These are phyloP conservation scores for Suillus luteus DNA, from an alignment of 768 basidiomycete genomes.

Conservation along the genomic window DNA sequence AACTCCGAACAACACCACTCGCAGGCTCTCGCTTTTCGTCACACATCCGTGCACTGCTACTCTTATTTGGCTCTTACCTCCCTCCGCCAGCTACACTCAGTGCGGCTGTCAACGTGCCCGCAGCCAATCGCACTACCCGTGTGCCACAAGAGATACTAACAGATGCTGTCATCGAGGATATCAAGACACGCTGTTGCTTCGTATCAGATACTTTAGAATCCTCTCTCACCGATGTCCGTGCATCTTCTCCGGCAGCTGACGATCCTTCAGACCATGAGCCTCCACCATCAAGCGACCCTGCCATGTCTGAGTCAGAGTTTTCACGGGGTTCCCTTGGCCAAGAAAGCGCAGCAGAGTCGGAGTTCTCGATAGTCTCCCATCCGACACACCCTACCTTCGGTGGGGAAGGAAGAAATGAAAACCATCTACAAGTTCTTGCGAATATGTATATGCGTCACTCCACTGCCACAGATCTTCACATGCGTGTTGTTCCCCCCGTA, in stretches of 20 bases:
- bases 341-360: conserved; percentile 55
- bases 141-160: conserved; percentile 82
- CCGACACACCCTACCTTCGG: conserved; percentile 36
- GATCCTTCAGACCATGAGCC: conserved; percentile 42
- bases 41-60: conserved; percentile 79
- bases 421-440: conserved; percentile 59
- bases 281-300: conserved; percentile 51
- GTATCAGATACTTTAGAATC: conserved; percentile 65
- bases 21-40: conserved; percentile 82
- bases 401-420: conserved; percentile 19
- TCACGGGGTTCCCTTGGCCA: conserved; percentile 51
- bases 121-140: conserved; percentile 59
- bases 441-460: conserved; percentile 76
- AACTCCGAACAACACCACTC: conserved; percentile 80
- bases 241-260: conserved; percentile 33
- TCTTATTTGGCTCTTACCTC: conserved; percentile 82
- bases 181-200: conserved; percentile 89
- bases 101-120: conserved; percentile 61
- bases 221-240: conserved; percentile 34
- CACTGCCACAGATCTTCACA: conserved; percentile 70
- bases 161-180: conserved; percentile 81
- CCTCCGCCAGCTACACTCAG: conserved; percentile 77
- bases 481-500: conserved; percentile 67
- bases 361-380: conserved; percentile 57
- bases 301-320: conserved; percentile 70